A percentile compares a stretch with the other conserved stretches of the same genome.
These are phyloP conservation scores for Pseudogymnoascus sp. DNA, from an alignment of 2,329 filamentous ascomycete species.

Conservation along the genomic window DNA sequence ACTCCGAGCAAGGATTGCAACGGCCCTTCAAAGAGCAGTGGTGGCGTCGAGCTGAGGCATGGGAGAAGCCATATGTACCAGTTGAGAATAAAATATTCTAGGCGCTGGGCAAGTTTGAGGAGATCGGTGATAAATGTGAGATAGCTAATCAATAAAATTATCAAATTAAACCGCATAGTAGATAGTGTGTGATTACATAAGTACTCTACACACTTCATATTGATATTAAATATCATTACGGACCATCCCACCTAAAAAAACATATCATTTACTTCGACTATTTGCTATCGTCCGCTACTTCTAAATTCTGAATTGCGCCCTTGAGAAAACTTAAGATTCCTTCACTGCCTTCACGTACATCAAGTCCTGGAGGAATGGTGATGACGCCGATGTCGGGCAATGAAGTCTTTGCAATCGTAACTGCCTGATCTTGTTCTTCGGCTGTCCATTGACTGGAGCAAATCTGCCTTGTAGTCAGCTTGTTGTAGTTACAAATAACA, in stretches of 20 bases:
- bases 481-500: neutral
- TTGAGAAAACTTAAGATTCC: neutral
- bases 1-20: slow-evolving; percentile 13
- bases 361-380: neutral
- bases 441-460: neutral
- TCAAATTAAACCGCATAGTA: neutral
- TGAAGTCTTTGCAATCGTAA: neutral
- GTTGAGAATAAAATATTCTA: neutral
- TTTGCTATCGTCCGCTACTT: neutral
- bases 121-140: neutral
- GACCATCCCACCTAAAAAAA: neutral
- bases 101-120: neutral
- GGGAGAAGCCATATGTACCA: slow-evolving; percentile 15
- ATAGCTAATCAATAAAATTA: neutral
- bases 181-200: neutral
- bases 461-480: neutral
- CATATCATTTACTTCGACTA: neutral
- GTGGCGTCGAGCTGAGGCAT: slow-evolving; percentile 17
- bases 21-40: slow-evolving; percentile 16
- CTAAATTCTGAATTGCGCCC: neutral
- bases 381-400: neutral
- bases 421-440: neutral
- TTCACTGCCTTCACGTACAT: neutral
- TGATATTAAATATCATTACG: neutral
- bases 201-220: neutral